Evolutionary conservation across 305 asterid species (phyloP).

Genomic region (Fraxinus sp.): DNA sequence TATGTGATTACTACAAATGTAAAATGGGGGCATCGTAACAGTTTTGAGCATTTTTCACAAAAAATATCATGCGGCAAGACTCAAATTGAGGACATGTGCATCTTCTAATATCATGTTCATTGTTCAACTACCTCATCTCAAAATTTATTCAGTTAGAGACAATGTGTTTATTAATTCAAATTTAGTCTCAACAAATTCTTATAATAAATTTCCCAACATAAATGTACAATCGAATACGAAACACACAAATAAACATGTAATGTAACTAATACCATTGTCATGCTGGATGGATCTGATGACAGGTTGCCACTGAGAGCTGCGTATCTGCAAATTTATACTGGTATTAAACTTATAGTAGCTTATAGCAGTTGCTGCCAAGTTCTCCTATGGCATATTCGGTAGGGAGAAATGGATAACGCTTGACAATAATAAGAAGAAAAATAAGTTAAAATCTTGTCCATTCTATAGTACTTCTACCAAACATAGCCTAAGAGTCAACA

Average conservation of each 20-base stretch:
- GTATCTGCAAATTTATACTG: conserved; percentile 45
- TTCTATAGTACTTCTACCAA: neutral
- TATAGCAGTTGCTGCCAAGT: neutral
- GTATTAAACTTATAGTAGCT: conserved; percentile 1
- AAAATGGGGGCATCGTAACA: neutral
- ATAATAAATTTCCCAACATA: neutral
- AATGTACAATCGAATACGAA: neutral
- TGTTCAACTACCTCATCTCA: neutral
- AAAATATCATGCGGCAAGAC: neutral
- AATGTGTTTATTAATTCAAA: neutral
- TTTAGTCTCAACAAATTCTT: neutral
- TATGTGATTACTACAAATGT: neutral
- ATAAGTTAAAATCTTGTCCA: neutral
- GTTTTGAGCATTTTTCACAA: neutral
- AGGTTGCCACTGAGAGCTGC: conserved; percentile 71
- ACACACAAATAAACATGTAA: neutral
- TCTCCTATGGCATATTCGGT: neutral
- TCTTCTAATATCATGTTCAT: neutral
- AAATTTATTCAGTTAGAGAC: neutral
- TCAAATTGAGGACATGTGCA: neutral
- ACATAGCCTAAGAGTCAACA: neutral
- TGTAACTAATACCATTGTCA: conserved; percentile 34
- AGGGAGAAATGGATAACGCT: neutral
- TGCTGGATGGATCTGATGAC: conserved; percentile 33
- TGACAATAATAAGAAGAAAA: neutral